A percentile compares a stretch with the other conserved stretches of the same genome.
phyloP scores from a whole-genome alignment of 2,329 filamentous ascomycete genomes.

The Leptographium radiaticola region DNA sequence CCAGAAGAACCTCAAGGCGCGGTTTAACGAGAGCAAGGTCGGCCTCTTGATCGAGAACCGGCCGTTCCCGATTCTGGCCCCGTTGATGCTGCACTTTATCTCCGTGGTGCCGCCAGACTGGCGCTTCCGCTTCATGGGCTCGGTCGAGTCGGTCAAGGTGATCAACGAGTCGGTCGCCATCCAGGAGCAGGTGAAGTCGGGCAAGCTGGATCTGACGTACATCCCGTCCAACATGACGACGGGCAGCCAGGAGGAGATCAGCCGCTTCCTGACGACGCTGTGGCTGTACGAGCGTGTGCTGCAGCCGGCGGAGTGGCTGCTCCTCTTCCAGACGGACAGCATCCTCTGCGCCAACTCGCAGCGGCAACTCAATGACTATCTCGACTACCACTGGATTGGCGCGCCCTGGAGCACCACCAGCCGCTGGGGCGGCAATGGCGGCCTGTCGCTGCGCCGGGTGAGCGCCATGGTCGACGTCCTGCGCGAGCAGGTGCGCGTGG shows the following conservation, averaged over 20 bases:
- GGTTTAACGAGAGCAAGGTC: slow-evolving; percentile 36
- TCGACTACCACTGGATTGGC: slow-evolving; percentile 40
- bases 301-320: slow-evolving; percentile 37
- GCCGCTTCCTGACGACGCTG: slow-evolving; percentile 35
- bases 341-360: slow-evolving; percentile 41
- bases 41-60: slow-evolving; percentile 43
- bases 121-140: slow-evolving; percentile 44
- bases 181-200: slow-evolving; percentile 25
- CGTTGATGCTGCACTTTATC: slow-evolving; percentile 42
- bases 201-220: slow-evolving; percentile 36
- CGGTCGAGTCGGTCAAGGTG: slow-evolving; percentile 27
- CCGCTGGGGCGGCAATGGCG: slow-evolving; percentile 37
- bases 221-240: slow-evolving; percentile 40
- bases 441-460: slow-evolving; percentile 38
- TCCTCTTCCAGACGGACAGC: slow-evolving; percentile 42
- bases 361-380: slow-evolving; percentile 32
- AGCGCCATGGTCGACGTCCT: slow-evolving; percentile 39
- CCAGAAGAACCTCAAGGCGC: slow-evolving; percentile 16
- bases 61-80: slow-evolving; percentile 33
- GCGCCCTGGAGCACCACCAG: slow-evolving; percentile 32
- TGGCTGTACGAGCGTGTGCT: slow-evolving; percentile 39
- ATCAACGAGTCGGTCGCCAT: slow-evolving; percentile 34
- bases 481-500: slow-evolving; percentile 28
- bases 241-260: slow-evolving; percentile 36
- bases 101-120: slow-evolving; percentile 42